These are phyloP conservation scores for Mortierella sp. DNA, from an alignment of 371 early-diverging fungal genomes.

Conservation along the genomic window DNA sequence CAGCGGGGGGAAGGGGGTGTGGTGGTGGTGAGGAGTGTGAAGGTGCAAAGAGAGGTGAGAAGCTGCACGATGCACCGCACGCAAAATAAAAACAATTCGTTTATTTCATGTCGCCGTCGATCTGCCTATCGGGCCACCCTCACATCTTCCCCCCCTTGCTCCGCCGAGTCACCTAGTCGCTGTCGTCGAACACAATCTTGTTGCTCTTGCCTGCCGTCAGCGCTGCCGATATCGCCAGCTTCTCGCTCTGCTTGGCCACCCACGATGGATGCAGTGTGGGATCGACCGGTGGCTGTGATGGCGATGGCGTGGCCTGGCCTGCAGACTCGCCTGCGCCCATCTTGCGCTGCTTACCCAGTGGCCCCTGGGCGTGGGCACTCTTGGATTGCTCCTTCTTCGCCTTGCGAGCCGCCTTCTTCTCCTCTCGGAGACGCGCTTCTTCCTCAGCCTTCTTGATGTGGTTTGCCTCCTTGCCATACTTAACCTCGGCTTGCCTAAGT, in stretches of 20 bases:
- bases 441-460: conserved; percentile 73
- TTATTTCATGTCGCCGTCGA: too few species aligned
- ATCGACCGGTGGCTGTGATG: conserved; percentile 25
- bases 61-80: too few species aligned
- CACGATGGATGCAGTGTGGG: conserved; percentile 53
- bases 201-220: conserved; percentile 51
- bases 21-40: not conserved
- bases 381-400: conserved; percentile 40
- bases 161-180: too few species aligned
- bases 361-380: conserved; percentile 36
- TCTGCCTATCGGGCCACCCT: too few species aligned
- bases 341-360: conserved; percentile 26
- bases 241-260: conserved; percentile 54
- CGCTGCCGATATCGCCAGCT: conserved; percentile 48
- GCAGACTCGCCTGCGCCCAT: conserved; percentile 41
- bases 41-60: conserved; percentile 5
- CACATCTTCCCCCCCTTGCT: too few species aligned
- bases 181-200: conserved; percentile 54
- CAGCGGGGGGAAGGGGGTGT: not conserved
- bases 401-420: conserved; percentile 57
- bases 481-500: conserved; percentile 53
- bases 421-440: conserved; percentile 57
- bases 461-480: conserved; percentile 68
- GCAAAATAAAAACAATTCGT: too few species aligned
- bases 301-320: conserved; percentile 39